Evolutionary conservation across 179 eudicot genomes (phyloP).

Genomic region (Patellifolia procumbens): DNA sequence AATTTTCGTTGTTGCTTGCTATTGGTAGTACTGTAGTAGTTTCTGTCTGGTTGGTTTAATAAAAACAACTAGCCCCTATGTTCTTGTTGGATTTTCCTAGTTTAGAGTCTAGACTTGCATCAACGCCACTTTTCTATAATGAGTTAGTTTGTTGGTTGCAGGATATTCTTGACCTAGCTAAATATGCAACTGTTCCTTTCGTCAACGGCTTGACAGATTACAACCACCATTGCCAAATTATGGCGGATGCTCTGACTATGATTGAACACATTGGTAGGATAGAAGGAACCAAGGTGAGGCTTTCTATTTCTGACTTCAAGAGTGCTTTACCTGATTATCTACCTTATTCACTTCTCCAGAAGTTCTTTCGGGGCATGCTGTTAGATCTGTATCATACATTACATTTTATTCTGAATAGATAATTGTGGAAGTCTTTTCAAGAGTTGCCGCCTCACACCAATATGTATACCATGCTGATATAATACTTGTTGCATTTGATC

Average conservation of each 20-base stretch:
- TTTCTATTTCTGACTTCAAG: too few relatives aligned
- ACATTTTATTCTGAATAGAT: not conserved
- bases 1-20: too few relatives aligned
- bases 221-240: constrained; percentile 96
- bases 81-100: too few relatives aligned
- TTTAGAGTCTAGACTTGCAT: too few relatives aligned
- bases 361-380: not conserved
- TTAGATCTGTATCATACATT: not conserved
- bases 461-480: not conserved
- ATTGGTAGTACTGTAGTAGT: too few relatives aligned
- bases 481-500: constrained; percentile 20
- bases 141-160: too few relatives aligned
- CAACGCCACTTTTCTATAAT: too few relatives aligned
- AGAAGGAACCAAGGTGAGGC: constrained; percentile 88
- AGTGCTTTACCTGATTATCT: too few relatives aligned
- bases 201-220: constrained; percentile 92
- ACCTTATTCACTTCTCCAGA: too few relatives aligned
- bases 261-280: constrained; percentile 84
- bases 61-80: too few relatives aligned
- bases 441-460: not conserved
- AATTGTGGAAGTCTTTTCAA: not conserved
- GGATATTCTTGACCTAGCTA: too few relatives aligned
- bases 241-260: constrained; percentile 99
- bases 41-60: too few relatives aligned
- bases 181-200: constrained; percentile 76